Percentiles rank a stretch among this genome's conserved stretches.
Conservation (phyloP, 352 stramenopile genomes). For the Pythium dissimile region DNA sequence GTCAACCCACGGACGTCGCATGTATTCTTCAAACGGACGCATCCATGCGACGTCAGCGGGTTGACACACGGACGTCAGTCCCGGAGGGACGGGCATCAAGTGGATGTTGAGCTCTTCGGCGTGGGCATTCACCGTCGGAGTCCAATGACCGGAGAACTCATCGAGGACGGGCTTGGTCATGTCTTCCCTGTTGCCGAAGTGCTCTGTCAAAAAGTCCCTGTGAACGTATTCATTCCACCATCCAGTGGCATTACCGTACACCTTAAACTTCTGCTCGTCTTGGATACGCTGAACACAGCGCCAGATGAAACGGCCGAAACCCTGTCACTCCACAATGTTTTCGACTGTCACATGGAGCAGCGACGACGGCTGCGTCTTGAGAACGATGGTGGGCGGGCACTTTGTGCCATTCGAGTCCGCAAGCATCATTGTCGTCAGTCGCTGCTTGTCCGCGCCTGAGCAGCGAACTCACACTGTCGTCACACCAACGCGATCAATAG, state of each 20-base stretch:
- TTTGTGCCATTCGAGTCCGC: conserved; percentile 21
- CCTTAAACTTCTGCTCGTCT: background rate
- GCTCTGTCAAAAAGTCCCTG: conserved; percentile 13
- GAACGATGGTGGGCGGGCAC: conserved; percentile 18
- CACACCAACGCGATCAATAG: conserved; percentile 7
- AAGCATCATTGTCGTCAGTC: conserved; percentile 26
- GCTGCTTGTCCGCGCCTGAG: conserved; percentile 21
- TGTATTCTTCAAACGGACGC: conserved; percentile 1
- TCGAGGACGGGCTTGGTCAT: conserved; percentile 22
- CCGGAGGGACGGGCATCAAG: conserved; percentile 21
- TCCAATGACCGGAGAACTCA: conserved; percentile 32
- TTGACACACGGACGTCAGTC: conserved; percentile 13
- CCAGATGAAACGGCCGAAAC: conserved; percentile 26
- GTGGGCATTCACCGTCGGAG: conserved; percentile 11
- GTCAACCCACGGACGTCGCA: background rate
- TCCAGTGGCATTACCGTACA: conserved; percentile 20
- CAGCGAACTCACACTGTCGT: conserved; percentile 31
- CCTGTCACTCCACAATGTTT: conserved; percentile 18
- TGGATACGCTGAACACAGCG: conserved; percentile 15
- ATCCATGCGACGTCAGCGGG: background rate
- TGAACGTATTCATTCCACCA: conserved; percentile 28
- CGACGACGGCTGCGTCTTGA: conserved; percentile 10
- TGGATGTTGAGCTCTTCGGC: conserved; percentile 23
- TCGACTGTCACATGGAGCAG: background rate
- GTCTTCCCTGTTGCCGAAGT: conserved; percentile 16